Evolutionary conservation across 2,329 filamentous ascomycete genomes (phyloP), one percentile per base, ranked within the genome.

Genomic region (Cladosporium halotolerans): DNA sequence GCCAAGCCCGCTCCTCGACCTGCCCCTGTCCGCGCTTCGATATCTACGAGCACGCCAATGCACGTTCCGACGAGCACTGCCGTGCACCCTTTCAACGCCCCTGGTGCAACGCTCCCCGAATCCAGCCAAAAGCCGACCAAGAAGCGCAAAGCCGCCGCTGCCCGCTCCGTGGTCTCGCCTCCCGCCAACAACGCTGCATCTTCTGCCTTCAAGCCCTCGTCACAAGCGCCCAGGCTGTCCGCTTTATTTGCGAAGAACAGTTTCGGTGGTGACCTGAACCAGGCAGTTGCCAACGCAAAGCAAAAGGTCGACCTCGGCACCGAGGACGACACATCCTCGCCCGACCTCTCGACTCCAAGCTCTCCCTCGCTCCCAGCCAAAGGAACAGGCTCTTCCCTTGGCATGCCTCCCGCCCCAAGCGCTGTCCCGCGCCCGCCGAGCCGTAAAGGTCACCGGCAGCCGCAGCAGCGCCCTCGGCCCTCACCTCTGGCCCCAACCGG

Each of bases 201-300:
- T 9, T 53, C 57, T 11, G 46, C 63, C 6, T 71, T 74, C 55
- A 65, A 68, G 23, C 63, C 65, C 14, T 72, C 73, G n/a, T 57
- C 68, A 2, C 65, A 69, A 36, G 70, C 69, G 2, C 75, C 75
- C 1, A 69, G 72, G 44, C 58, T 78, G 45, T 73, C 68, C 47
- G 66, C 65, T 16, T 61, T 62, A n/a, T 66, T 68, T 40, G 63
- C 67, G 50, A 75, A 74, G 58, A 67, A 68, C 49, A 71, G 71
- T 10, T 67, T 74, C 46, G 67, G 69, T 42, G 73, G 72, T 51
- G 66, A 70, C 48, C 57, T 70, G 16, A 61, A 63, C 36, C 58
- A 64, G 28, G 62, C 65, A 2, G 62, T 65, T 11, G 55, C 57
- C 8, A 55, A 55, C 34, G 68, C 68, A 3, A 63, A 63, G 46